Percentiles rank a stretch among this genome's conserved stretches.
Evolutionary conservation across 768 basidiomycete species (phyloP).

Genomic region (Tylopilus intermedius): DNA sequence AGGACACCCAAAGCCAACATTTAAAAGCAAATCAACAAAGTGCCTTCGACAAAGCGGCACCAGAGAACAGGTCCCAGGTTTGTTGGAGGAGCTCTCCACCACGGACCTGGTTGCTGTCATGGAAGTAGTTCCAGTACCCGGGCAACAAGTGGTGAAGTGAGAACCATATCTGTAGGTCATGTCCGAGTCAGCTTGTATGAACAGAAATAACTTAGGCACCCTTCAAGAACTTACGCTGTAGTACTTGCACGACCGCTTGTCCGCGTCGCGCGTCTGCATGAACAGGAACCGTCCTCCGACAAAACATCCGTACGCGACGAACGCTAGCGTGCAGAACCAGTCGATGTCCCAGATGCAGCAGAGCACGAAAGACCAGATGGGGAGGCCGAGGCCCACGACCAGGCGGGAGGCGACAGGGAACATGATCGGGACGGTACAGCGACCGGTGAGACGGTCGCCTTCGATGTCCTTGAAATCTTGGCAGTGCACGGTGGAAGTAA

Average conservation of each 20-base stretch:
- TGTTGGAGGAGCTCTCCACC: constrained; percentile 19
- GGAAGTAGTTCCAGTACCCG: constrained; percentile 34
- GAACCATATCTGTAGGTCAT: constrained; percentile 28
- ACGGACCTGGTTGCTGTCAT: constrained; percentile 11
- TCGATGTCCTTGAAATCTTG: constrained; percentile 45
- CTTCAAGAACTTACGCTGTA: constrained; percentile 31
- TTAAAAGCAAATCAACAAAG: neutral
- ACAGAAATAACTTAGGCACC: too few species aligned
- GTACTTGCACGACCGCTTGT: constrained; percentile 34
- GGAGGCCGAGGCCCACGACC: constrained; percentile 31
- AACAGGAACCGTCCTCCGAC: constrained; percentile 34
- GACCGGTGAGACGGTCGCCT: constrained; percentile 38
- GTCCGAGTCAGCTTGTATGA: neutral
- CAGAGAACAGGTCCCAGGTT: constrained; percentile 19
- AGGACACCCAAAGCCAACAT: too few species aligned
- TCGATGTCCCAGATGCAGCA: constrained; percentile 35
- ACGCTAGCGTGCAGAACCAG: constrained; percentile 17
- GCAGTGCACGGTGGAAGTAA: constrained; percentile 44
- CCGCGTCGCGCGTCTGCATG: constrained; percentile 25
- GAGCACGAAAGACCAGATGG: constrained; percentile 36
- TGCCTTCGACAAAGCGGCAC: constrained; percentile 3
- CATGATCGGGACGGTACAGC: constrained; percentile 42
- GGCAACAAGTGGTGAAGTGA: constrained; percentile 33
- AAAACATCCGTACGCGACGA: constrained; percentile 30
- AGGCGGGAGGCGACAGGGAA: constrained; percentile 35